phyloP scores from a whole-genome alignment of 169 alveolate species.

The Plasmodium sp. region DNA sequence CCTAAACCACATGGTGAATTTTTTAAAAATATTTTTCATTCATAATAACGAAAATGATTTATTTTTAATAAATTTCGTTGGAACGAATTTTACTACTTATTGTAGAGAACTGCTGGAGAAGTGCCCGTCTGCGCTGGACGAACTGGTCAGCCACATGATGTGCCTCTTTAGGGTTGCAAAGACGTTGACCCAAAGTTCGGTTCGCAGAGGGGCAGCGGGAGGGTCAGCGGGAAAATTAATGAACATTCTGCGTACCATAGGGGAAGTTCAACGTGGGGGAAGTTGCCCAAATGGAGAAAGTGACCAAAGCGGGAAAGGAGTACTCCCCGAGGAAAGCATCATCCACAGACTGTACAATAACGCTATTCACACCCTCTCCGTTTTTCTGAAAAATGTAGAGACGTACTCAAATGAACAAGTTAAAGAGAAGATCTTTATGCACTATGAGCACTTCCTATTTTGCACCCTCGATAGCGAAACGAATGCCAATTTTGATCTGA shows the following conservation, averaged over 20 bases:
- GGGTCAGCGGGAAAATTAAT: background rate
- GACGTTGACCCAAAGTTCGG: background rate
- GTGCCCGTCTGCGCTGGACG: conserved; percentile 25
- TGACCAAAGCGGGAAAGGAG: background rate
- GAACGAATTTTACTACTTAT: conserved; percentile 1
- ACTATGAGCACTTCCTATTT: conserved; percentile 50
- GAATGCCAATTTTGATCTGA: conserved; percentile 29
- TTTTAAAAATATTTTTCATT: conserved; percentile 4
- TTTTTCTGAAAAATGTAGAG: conserved; percentile 50
- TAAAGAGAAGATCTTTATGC: conserved; percentile 19
- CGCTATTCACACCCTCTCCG: background rate
- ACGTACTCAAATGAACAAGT: conserved; percentile 28
- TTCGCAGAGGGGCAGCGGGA: background rate
- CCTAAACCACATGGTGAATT: conserved; percentile 1
- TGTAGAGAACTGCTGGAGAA: conserved; percentile 18
- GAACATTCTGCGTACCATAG: background rate
- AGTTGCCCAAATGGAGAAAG: background rate
- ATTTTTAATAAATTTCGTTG: conserved; percentile 17
- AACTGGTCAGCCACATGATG: conserved; percentile 19
- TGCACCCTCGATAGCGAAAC: conserved; percentile 1
- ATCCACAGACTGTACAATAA: conserved; percentile 8
- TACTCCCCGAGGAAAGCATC: background rate
- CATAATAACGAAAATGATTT: conserved; percentile 28
- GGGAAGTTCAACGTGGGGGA: background rate
- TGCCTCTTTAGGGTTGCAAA: conserved; percentile 3